These are phyloP conservation scores for Aureobasidium lini DNA, from an alignment of 2,329 filamentous ascomycete genomes.

Conservation along the genomic window DNA sequence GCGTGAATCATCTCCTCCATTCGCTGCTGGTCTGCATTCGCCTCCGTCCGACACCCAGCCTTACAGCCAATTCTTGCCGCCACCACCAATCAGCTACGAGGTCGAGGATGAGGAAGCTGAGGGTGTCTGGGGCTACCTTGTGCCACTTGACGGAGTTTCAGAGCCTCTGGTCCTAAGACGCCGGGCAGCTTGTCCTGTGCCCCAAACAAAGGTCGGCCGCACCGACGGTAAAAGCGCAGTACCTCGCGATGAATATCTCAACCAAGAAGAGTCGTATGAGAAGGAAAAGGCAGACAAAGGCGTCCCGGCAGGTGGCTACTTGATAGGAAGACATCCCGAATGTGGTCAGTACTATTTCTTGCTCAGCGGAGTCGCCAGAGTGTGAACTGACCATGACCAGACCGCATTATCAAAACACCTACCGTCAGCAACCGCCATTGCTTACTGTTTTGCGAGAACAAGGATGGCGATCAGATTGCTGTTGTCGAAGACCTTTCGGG, in stretches of 20 bases:
- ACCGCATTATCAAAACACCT: slow-evolving; percentile 62
- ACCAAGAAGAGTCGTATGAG: slow-evolving; percentile 57
- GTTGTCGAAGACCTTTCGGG: slow-evolving; percentile 88
- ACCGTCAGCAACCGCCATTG: slow-evolving; percentile 85
- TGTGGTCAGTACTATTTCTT: slow-evolving; percentile 58
- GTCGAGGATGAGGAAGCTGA: slow-evolving; percentile 77
- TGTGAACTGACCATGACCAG: slow-evolving; percentile 36
- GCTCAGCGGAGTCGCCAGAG: background rate
- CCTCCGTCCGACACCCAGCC: slow-evolving; percentile 72
- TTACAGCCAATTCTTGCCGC: slow-evolving; percentile 72
- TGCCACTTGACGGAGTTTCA: slow-evolving; percentile 59
- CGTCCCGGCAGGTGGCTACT: slow-evolving; percentile 69
- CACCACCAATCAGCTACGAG: slow-evolving; percentile 65
- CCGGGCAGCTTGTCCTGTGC: slow-evolving; percentile 60
- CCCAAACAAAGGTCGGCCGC: slow-evolving; percentile 33
- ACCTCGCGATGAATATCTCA: slow-evolving; percentile 46
- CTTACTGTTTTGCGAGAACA: slow-evolving; percentile 57
- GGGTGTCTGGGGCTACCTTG: slow-evolving; percentile 92
- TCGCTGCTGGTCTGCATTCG: slow-evolving; percentile 42
- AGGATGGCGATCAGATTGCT: slow-evolving; percentile 52
- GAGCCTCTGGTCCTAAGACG: slow-evolving; percentile 64
- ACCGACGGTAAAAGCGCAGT: slow-evolving; percentile 39
- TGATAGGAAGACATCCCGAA: slow-evolving; percentile 88
- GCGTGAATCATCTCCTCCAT: slow-evolving; percentile 29
- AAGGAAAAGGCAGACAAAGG: slow-evolving; percentile 41